Percentiles rank a stretch among this genome's conserved stretches.
These are phyloP conservation scores for Athelia sp. DNA, from an alignment of 1,284 basidiomycete genomes.

Conservation along the genomic window DNA sequence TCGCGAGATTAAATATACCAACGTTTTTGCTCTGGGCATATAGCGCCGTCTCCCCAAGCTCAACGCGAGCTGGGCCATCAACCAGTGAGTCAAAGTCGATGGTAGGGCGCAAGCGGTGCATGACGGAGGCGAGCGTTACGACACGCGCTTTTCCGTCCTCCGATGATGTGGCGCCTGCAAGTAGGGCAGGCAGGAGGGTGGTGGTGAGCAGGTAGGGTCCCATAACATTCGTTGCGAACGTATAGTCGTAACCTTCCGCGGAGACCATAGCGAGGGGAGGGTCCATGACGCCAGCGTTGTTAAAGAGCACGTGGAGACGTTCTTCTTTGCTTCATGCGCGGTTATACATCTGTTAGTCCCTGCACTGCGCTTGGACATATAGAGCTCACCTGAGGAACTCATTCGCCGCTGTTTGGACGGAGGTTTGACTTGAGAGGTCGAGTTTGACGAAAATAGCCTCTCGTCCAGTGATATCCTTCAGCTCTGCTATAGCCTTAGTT, in stretches of 20 bases:
- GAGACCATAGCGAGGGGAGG: background rate
- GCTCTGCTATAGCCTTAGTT: constrained; percentile 39
- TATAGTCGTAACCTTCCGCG: background rate
- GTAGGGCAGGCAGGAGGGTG: background rate
- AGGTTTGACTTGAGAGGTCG: constrained; percentile 48
- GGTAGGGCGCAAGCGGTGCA: background rate
- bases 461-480: constrained; percentile 36
- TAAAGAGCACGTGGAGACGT: background rate
- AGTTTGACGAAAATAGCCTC: constrained; percentile 45
- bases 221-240: background rate
- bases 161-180: background rate
- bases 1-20: background rate
- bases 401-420: constrained; percentile 41
- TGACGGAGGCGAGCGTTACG: background rate
- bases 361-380: no score
- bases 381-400: no score
- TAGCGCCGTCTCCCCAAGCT: constrained; percentile 16
- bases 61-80: constrained; percentile 10
- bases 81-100: constrained; percentile 16
- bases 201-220: background rate
- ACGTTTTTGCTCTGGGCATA: constrained; percentile 33
- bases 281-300: background rate
- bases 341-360: no score
- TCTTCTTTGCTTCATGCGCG: no score
- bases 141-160: background rate